Conservation (phyloP, 495 filamentous ascomycete species). For the Cercophora sp. region DNA sequence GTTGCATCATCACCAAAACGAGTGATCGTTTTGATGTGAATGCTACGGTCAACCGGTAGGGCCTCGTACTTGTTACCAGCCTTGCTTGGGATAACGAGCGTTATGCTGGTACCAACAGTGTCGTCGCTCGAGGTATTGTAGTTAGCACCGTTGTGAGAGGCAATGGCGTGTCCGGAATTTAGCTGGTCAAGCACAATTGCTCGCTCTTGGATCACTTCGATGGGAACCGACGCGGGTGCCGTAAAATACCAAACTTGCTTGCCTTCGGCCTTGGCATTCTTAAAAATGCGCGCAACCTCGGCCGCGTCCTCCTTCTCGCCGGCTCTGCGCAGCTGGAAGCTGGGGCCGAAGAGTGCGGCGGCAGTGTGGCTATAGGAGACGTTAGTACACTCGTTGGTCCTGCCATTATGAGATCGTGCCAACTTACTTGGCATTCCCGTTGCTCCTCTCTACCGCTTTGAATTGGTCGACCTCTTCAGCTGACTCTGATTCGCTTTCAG, state of each 20-base stretch:
- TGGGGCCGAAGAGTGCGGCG: constrained; percentile 22
- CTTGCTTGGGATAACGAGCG: constrained; percentile 40
- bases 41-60: constrained; percentile 34
- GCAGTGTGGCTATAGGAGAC: constrained; percentile 4
- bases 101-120: constrained; percentile 36
- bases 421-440: too few species aligned
- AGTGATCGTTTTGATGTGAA: constrained; percentile 42
- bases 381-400: too few species aligned
- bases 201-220: constrained; percentile 44
- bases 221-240: constrained; percentile 43
- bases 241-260: constrained; percentile 53
- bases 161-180: constrained; percentile 30
- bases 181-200: constrained; percentile 39
- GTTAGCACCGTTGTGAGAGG: constrained; percentile 39
- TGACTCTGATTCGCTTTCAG: too few species aligned
- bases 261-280: constrained; percentile 40
- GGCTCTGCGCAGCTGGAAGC: constrained; percentile 32
- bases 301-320: constrained; percentile 29
- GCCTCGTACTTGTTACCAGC: constrained; percentile 38
- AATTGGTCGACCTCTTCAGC: too few species aligned
- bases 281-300: constrained; percentile 36
- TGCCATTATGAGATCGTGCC: too few species aligned
- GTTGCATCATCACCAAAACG: constrained; percentile 32
- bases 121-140: constrained; percentile 35
- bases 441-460: too few species aligned